Percentiles rank a stretch among this genome's conserved stretches.
phyloP scores from a whole-genome alignment of 2,329 filamentous ascomycete species.

The Penicillium crustosum region DNA sequence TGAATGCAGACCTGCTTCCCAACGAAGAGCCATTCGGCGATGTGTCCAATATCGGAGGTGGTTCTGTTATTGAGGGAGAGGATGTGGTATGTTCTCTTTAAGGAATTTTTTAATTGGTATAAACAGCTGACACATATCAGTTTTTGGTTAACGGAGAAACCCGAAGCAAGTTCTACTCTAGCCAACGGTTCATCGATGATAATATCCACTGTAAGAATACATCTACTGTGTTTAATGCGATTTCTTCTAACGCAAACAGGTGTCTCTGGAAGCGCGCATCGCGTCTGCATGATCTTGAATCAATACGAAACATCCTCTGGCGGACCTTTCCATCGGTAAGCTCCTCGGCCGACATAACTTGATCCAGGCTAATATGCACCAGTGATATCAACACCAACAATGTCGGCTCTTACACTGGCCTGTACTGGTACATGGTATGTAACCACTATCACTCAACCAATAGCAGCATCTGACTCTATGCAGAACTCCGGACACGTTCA shows the following conservation, averaged over 20 bases:
- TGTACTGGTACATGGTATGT: constrained; percentile 64
- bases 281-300: constrained; percentile 60
- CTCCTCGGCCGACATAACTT: not conserved
- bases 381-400: constrained; percentile 66
- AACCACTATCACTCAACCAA: not conserved
- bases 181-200: constrained; percentile 68
- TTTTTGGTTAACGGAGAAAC: constrained; percentile 63
- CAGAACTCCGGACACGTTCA: constrained; percentile 63
- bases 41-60: constrained; percentile 57
- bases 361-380: constrained; percentile 14
- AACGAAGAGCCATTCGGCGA: constrained; percentile 55
- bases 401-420: constrained; percentile 55
- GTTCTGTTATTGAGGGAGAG: constrained; percentile 58
- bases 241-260: constrained; percentile 22
- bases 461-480: not conserved
- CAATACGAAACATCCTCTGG: constrained; percentile 64
- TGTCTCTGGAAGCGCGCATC: constrained; percentile 43
- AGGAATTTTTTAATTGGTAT: not conserved
- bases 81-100: constrained; percentile 44
- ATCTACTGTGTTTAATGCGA: not conserved
- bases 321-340: constrained; percentile 62
- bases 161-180: constrained; percentile 69
- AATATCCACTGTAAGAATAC: constrained; percentile 54
- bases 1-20: constrained; percentile 53
- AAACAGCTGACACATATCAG: constrained; percentile 10